phyloP scores from a whole-genome alignment of 345 rosid species.

The Kernera saxatilis region DNA sequence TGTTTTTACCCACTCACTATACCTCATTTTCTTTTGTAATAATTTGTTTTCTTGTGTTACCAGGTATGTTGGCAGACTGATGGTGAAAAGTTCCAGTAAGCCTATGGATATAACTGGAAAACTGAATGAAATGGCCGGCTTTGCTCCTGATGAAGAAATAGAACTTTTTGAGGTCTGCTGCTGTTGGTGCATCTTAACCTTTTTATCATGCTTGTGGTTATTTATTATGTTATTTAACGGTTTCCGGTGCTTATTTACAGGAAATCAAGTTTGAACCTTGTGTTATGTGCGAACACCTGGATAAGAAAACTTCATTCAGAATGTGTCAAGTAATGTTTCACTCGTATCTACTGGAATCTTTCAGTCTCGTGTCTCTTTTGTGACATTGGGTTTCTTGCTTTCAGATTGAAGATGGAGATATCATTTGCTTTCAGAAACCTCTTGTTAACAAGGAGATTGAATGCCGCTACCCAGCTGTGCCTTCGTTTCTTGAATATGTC shows the following conservation, averaged over 20 bases:
- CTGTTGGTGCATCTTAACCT: background rate
- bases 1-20: background rate
- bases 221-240: background rate
- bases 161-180: constrained; percentile 79
- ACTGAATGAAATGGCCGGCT: constrained; percentile 89
- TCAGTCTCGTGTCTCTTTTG: background rate
- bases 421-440: constrained; percentile 78
- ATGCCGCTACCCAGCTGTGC: constrained; percentile 72
- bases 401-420: constrained; percentile 96
- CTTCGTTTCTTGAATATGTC: constrained; percentile 78
- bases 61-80: constrained; percentile 77
- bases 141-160: constrained; percentile 77
- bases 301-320: constrained; percentile 64
- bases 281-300: constrained; percentile 85
- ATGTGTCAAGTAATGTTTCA: constrained; percentile 56
- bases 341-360: background rate
- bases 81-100: constrained; percentile 72
- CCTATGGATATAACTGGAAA: constrained; percentile 65
- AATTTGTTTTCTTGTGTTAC: background rate
- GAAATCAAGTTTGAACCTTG: constrained; percentile 90
- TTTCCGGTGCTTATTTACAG: constrained; percentile 34
- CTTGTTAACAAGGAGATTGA: constrained; percentile 42
- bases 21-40: constrained; percentile 11
- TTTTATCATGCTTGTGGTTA: background rate
- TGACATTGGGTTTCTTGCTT: constrained; percentile 16